A percentile compares a stretch with the other conserved stretches of the same genome.
These are phyloP conservation scores for Ceratobasidium sp. DNA, from an alignment of 1,284 basidiomycete genomes.

Conservation along the genomic window DNA sequence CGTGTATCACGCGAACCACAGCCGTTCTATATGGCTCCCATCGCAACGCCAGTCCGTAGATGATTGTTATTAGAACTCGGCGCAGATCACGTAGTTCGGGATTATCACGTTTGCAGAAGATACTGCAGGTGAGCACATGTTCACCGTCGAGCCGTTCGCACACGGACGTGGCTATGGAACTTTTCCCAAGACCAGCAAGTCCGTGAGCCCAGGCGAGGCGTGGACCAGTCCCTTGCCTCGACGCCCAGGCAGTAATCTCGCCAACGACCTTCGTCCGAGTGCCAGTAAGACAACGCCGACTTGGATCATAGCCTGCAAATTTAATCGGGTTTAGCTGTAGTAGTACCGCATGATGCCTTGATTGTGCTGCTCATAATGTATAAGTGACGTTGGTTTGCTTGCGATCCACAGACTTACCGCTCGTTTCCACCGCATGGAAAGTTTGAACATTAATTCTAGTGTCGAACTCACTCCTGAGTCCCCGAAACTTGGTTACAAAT, in stretches of 20 bases:
- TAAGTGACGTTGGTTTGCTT: neutral
- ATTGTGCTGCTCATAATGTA: neutral
- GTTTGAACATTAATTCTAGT: neutral
- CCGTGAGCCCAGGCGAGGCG: constrained; percentile 21
- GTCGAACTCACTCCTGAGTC: constrained; percentile 2
- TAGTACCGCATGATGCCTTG: neutral
- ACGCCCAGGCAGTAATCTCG: neutral
- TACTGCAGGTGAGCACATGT: neutral
- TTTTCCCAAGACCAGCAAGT: constrained; percentile 31
- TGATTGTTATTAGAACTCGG: constrained; percentile 7
- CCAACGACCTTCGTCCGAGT: neutral
- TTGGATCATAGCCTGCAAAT: neutral
- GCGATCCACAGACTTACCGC: neutral
- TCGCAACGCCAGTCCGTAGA: neutral
- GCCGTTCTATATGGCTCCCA: neutral
- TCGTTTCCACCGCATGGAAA: neutral
- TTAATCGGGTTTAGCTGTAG: neutral
- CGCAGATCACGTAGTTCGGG: constrained; percentile 8
- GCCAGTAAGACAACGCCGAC: neutral
- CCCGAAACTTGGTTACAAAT: neutral
- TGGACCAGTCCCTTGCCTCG: neutral
- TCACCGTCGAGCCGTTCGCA: neutral
- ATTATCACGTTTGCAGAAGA: constrained; percentile 39
- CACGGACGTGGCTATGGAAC: constrained; percentile 11
- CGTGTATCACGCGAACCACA: neutral